Evolutionary conservation across 768 basidiomycete genomes (phyloP), one percentile per base, ranked within the genome.

Genomic region (Leccinum olivaceopallidum): DNA sequence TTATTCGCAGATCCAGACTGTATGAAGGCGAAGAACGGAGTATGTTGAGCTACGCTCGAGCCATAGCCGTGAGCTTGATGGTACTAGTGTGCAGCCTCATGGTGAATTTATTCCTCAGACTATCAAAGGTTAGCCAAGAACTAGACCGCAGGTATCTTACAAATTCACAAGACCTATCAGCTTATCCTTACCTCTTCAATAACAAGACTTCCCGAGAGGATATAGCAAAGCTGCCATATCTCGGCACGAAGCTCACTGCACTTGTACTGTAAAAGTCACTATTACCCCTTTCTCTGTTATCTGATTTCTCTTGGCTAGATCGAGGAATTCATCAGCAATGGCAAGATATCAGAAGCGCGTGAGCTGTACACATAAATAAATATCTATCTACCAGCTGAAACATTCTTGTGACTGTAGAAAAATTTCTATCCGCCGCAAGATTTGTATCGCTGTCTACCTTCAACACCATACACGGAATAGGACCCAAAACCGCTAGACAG

Each of bases 1-100:
- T 88, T 18, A 80, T 94, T 32, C 80, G 81, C 18, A 80, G 76
- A 37, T 76, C 80, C 26, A 79, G 92, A 50, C 78, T 83, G 51
- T 74, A 91, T 2, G 92, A 94, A 68, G 86, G 88, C 13, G 81
- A 89, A 55, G 78, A 80, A 22, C 76, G 83, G 30, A 90, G 88
- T 65, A 84, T 86, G 44, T 73, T 94, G 53, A 86, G 85, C 61
- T 94, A 94, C 64, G 79, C 85, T 36, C 80, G 90, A 53, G 85
- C 88, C 2, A 85, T 92, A 63, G 80, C 85, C n/a, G 88, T 88
- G 68, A 64, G 85, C 73, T 30, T 48, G 42, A n/a, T 58, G 56
- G 32, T 48, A 16, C 39, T 24, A 48, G 36, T 34, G 34, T 51
- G 14, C 32, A 8, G 10, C 54, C 18, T 53, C 1, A 61, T 57